A percentile compares a stretch with the other conserved stretches of the same genome.
These are phyloP conservation scores for Leptographium flavum DNA, from an alignment of 2,329 filamentous ascomycete genomes.

Conservation along the genomic window DNA sequence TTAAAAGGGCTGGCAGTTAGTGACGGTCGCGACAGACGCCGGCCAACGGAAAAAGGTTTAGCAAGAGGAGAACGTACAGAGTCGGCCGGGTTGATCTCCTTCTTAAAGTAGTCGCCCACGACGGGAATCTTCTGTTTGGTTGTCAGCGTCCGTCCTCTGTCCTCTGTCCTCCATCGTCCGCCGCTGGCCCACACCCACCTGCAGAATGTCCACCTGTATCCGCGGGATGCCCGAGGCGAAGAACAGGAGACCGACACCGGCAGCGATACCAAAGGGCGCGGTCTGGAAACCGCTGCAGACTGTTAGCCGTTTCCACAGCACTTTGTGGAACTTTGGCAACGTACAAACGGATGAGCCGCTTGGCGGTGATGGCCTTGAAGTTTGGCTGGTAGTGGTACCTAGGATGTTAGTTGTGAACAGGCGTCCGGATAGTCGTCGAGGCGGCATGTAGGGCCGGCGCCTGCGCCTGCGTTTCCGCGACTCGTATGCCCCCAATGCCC, in stretches of 20 bases:
- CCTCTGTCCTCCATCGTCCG: too few species aligned
- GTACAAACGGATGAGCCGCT: constrained; percentile 18
- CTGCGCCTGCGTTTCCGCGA: too few species aligned
- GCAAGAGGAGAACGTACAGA: constrained; percentile 39
- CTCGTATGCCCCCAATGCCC: too few species aligned
- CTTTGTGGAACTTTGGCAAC: background rate
- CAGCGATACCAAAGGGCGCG: constrained; percentile 42
- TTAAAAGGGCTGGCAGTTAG: constrained; percentile 10
- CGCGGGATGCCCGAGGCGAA: constrained; percentile 47
- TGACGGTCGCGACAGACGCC: background rate
- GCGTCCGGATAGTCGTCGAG: too few species aligned
- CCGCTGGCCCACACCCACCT: constrained; percentile 24
- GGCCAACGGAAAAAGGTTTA: background rate
- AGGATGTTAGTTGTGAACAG: too few species aligned
- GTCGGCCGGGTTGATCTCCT: constrained; percentile 43
- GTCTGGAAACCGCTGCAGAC: constrained; percentile 31
- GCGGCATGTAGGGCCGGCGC: too few species aligned
- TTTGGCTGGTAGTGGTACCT: constrained; percentile 49
- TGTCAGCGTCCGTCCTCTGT: background rate
- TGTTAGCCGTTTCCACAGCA: background rate
- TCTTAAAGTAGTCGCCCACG: constrained; percentile 34
- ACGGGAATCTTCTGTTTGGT: constrained; percentile 38
- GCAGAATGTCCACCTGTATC: constrained; percentile 44
- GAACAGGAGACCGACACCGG: constrained; percentile 43
- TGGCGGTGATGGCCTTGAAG: constrained; percentile 33